Evolutionary conservation across 2,329 filamentous ascomycete genomes (phyloP).

Genomic region (Cladophialophora psammophila): DNA sequence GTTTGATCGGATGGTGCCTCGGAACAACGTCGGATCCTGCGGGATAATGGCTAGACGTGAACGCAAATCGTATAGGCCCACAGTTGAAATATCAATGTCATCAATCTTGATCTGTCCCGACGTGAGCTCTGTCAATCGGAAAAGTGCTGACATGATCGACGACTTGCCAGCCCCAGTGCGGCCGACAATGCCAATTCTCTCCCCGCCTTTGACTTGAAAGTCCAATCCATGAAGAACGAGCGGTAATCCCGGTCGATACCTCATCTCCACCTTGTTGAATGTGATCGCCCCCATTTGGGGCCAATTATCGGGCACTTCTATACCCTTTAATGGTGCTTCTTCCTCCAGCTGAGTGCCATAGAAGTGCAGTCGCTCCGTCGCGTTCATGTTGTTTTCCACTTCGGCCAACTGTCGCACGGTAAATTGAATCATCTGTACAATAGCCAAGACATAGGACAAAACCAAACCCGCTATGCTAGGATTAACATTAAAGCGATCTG

Average conservation of each 20-base stretch:
- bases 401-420: constrained; percentile 92
- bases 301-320: constrained; percentile 76
- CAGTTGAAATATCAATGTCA: constrained; percentile 51
- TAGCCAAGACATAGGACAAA: constrained; percentile 88
- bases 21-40: constrained; percentile 55
- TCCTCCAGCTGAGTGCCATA: constrained; percentile 88
- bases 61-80: constrained; percentile 53
- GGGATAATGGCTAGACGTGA: constrained; percentile 55
- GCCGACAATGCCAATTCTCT: constrained; percentile 58
- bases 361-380: constrained; percentile 88
- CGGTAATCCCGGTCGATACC: constrained; percentile 74
- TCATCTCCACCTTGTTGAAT: constrained; percentile 79
- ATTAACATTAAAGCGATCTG: constrained; percentile 82
- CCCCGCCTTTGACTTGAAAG: constrained; percentile 53
- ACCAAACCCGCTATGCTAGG: constrained; percentile 88
- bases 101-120: constrained; percentile 53
- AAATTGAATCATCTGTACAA: constrained; percentile 96
- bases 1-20: constrained; percentile 54
- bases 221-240: constrained; percentile 74
- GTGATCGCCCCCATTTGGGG: constrained; percentile 83
- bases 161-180: constrained; percentile 57
- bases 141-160: constrained; percentile 56
- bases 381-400: constrained; percentile 98
- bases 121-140: constrained; percentile 53
- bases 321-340: constrained; percentile 82